These are phyloP conservation scores for Papiliotrema nemorosa DNA, from an alignment of 1,284 basidiomycete species.

Conservation along the genomic window DNA sequence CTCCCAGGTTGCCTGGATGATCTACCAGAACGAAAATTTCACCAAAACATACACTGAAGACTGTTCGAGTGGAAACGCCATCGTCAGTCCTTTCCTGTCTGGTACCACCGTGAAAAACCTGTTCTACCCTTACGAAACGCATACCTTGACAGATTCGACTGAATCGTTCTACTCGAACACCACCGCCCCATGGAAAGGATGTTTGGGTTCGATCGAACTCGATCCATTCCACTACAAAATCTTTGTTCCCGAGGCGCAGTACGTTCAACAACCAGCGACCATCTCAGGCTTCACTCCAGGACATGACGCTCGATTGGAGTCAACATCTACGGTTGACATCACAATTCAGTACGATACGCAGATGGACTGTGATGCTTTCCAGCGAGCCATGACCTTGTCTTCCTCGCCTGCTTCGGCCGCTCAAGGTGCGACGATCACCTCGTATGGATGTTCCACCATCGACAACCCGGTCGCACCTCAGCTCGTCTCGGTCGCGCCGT, in stretches of 20 bases:
- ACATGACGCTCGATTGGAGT: conserved; percentile 70
- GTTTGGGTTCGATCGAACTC: conserved; percentile 63
- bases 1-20: conserved; percentile 66
- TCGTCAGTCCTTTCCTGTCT: conserved; percentile 67
- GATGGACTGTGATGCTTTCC: conserved; percentile 71
- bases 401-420: conserved; percentile 64
- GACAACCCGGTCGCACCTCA: conserved; percentile 46
- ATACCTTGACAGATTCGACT: conserved; percentile 62
- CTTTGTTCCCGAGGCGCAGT: conserved; percentile 64
- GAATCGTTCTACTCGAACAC: conserved; percentile 63
- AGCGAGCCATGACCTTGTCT: conserved; percentile 60
- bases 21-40: conserved; percentile 78
- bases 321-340: conserved; percentile 61
- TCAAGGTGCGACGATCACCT: conserved; percentile 54
- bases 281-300: conserved; percentile 76
- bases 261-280: conserved; percentile 65
- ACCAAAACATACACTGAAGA: conserved; percentile 63
- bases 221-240: conserved; percentile 75
- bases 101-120: conserved; percentile 66
- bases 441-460: conserved; percentile 21
- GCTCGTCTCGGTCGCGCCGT: conserved; percentile 57
- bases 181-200: conserved; percentile 66
- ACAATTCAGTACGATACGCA: conserved; percentile 68
- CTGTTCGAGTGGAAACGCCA: conserved; percentile 61
- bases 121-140: conserved; percentile 75